Evolutionary conservation across 768 basidiomycete genomes (phyloP), one percentile per base, ranked within the genome.

Genomic region (Mycena floridula): DNA sequence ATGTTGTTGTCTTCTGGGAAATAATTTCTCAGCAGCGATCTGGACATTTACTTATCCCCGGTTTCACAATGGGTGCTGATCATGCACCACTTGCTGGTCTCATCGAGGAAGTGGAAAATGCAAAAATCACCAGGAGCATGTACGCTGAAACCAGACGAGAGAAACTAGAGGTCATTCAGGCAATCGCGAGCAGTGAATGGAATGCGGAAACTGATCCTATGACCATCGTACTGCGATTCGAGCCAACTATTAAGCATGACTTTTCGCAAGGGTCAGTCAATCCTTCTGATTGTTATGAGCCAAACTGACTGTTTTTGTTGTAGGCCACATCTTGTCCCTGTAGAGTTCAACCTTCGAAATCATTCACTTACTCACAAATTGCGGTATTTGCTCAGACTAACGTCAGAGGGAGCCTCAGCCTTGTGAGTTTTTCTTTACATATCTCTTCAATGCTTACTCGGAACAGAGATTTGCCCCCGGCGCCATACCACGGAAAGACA

Each of bases 131-230:
- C 48, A 76, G 91, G 37, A 89, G 79, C 50, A 90, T 96, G 77
- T 97, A 91, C 57, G 90, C 89, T 18, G 91, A 97, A 67, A 95
- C 92, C 4, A 78, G 76, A 49, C 71, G 85, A 39, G 82, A 92
- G 61, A 80, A 79, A 56, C 59, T 62, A 51, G 79, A 81, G 41
- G 64, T 94, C 25, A 55, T 94, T 42, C 69, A 79, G 40, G 78
- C 81, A 7, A 73, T 96, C 32, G 69, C 78, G 26, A 61, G 68
- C 4, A 83, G 82, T 48, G 80, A 85, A 58, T 85, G 92, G 79
- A 90, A 90, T 50, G 55, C 61, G 12, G 89, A 93, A 62, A 84
- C 79, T 70, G 78, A 92, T 55, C 90, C 92, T 6, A 46, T 86
- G 2, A 69, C 74, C 6, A 66, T 86, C 25, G 61, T 61, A 3